Evolutionary conservation across 2,329 filamentous ascomycete species (phyloP).

Genomic region (Xylaria sp.): DNA sequence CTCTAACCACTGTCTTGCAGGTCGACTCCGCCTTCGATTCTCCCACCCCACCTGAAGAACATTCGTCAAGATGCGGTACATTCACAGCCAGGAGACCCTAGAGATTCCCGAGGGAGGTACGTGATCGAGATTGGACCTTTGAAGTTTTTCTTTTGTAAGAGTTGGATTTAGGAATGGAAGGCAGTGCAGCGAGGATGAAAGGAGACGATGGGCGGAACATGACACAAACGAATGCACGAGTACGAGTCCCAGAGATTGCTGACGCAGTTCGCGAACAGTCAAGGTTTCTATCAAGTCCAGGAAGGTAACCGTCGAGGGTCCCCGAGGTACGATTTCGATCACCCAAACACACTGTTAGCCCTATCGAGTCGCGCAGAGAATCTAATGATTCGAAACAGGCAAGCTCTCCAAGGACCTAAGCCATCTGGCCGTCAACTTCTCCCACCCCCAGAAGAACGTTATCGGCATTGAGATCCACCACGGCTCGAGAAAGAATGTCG

Average conservation of each 20-base stretch:
- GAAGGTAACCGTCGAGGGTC: constrained; percentile 95
- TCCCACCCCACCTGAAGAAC: constrained; percentile 55
- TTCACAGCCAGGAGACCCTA: constrained; percentile 97
- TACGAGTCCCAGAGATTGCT: constrained; percentile 46
- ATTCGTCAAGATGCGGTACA: constrained; percentile 97
- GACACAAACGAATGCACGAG: constrained; percentile 24
- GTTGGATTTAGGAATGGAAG: constrained; percentile 21
- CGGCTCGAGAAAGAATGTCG: constrained; percentile 96
- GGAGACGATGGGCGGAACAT: constrained; percentile 6
- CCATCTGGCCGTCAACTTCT: constrained; percentile 97
- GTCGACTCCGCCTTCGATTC: constrained; percentile 53
- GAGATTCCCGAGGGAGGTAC: constrained; percentile 96
- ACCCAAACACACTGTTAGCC: constrained; percentile 16
- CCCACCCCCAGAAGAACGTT: constrained; percentile 82
- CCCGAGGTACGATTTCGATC: constrained; percentile 74
- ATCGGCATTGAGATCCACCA: constrained; percentile 99
- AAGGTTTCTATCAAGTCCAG: constrained; percentile 98
- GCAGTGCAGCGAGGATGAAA: constrained; percentile 4
- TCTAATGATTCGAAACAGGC: constrained; percentile 65
- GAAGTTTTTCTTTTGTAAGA: constrained; percentile 20
- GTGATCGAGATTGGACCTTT: constrained; percentile 54
- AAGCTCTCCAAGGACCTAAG: constrained; percentile 97
- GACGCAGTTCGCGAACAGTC: constrained; percentile 70
- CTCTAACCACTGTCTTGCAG: constrained; percentile 38
- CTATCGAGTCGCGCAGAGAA: constrained; percentile 28